phyloP scores from a whole-genome alignment of 2,329 filamentous ascomycete species.

The Didymella exigua region DNA sequence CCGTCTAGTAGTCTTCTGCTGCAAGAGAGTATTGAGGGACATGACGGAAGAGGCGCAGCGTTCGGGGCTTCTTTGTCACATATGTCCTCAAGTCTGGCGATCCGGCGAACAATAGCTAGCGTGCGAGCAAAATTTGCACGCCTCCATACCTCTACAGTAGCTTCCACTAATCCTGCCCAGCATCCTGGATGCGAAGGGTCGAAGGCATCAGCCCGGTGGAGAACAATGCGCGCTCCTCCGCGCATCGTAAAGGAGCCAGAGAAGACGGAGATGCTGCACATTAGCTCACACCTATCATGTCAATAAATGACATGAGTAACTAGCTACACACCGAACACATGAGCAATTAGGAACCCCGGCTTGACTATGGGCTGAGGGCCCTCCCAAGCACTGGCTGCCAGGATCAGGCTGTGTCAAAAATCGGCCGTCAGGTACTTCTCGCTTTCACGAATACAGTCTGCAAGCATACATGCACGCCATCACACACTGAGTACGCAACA shows the following conservation, averaged over 20 bases:
- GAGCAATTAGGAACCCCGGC: neutral
- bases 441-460: neutral
- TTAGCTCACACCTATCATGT: neutral
- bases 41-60: too few species aligned
- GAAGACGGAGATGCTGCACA: neutral
- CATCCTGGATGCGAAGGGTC: neutral
- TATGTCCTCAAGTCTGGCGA: neutral
- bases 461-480: conserved; percentile 7
- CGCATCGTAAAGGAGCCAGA: neutral
- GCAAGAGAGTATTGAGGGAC: too few species aligned
- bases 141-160: conserved; percentile 3
- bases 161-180: neutral
- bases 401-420: neutral
- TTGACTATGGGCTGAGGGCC: neutral
- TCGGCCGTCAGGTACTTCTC: neutral
- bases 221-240: conserved; percentile 13
- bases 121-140: conserved; percentile 15
- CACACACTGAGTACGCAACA: conserved; percentile 4
- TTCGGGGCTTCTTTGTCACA: too few species aligned
- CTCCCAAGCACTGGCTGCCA: neutral
- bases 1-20: too few species aligned
- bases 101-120: conserved; percentile 2
- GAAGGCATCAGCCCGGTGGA: neutral
- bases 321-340: neutral
- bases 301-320: neutral